phyloP scores from a whole-genome alignment of 2,329 filamentous ascomycete species.

The Thielaviopsis punctulata region DNA sequence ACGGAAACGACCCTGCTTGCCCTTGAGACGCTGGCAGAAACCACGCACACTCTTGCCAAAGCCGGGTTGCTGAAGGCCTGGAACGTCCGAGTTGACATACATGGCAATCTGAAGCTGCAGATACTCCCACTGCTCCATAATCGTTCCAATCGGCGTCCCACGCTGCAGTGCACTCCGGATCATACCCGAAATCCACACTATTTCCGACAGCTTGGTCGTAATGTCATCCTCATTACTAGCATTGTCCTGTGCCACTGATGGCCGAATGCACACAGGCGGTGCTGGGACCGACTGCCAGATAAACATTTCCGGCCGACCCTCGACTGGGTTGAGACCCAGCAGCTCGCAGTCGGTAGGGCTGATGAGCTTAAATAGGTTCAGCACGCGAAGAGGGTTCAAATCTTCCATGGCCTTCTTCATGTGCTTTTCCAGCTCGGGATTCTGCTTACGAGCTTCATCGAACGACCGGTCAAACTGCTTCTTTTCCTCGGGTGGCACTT shows the following conservation, averaged over 20 bases:
- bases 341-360: slow-evolving; percentile 76
- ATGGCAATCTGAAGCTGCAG: slow-evolving; percentile 88
- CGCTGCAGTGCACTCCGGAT: slow-evolving; percentile 69
- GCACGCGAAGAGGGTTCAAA: slow-evolving; percentile 69
- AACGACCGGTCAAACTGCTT: slow-evolving; percentile 76
- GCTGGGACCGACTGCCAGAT: slow-evolving; percentile 94
- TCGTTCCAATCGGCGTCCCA: slow-evolving; percentile 68
- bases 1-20: slow-evolving; percentile 92
- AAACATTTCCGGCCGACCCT: slow-evolving; percentile 88
- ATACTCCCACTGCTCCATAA: slow-evolving; percentile 98
- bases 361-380: slow-evolving; percentile 85
- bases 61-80: slow-evolving; percentile 75
- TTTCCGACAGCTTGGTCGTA: slow-evolving; percentile 92
- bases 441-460: slow-evolving; percentile 55
- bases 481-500: slow-evolving; percentile 67
- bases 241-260: slow-evolving; percentile 82
- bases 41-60: slow-evolving; percentile 80
- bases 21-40: slow-evolving; percentile 88
- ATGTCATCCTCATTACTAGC: slow-evolving; percentile 93
- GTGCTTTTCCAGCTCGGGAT: slow-evolving; percentile 77
- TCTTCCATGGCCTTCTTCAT: slow-evolving; percentile 87
- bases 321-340: slow-evolving; percentile 68
- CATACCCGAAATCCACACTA: slow-evolving; percentile 78
- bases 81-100: slow-evolving; percentile 95
- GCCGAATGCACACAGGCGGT: slow-evolving; percentile 83